phyloP scores from a whole-genome alignment of 768 basidiomycete species.

The Xanthoconium stramineum region DNA sequence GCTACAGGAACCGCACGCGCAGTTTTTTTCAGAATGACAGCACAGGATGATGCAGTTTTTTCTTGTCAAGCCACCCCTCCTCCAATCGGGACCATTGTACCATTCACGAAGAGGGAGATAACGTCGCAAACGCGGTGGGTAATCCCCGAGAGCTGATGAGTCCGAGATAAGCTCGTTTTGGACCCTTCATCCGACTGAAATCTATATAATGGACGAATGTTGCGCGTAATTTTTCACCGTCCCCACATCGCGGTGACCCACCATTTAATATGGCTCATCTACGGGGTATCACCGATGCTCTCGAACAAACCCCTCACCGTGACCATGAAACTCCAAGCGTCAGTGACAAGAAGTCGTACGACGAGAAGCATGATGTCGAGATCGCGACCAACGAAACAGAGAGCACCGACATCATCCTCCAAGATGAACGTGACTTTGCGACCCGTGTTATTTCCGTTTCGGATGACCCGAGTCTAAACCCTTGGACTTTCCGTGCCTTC shows the following conservation, averaged over 20 bases:
- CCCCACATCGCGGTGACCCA: background rate
- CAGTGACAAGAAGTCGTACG: conserved; percentile 22
- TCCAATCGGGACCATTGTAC: no score
- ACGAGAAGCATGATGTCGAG: conserved; percentile 37
- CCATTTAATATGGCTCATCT: conserved; percentile 8
- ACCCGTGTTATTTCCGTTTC: conserved; percentile 44
- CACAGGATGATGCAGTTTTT: no score
- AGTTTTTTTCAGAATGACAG: no score
- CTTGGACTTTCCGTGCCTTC: conserved; percentile 29
- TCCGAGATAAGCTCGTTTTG: no score
- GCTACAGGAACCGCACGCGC: no score
- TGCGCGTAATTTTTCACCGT: background rate
- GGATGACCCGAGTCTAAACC: conserved; percentile 25
- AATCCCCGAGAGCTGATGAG: no score
- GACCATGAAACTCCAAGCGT: conserved; percentile 2
- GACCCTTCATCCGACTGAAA: no score
- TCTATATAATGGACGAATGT: background rate
- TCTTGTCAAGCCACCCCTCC: no score
- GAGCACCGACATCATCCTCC: conserved; percentile 26
- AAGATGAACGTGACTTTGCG: conserved; percentile 45
- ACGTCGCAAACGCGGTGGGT: no score
- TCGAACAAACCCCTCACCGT: background rate
- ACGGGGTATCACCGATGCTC: background rate
- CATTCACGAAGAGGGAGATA: no score
- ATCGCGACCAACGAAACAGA: conserved; percentile 9